These are phyloP conservation scores for Metschnikowia vanudenii DNA, from an alignment of 805 yeast genomes.

Conservation along the genomic window DNA sequence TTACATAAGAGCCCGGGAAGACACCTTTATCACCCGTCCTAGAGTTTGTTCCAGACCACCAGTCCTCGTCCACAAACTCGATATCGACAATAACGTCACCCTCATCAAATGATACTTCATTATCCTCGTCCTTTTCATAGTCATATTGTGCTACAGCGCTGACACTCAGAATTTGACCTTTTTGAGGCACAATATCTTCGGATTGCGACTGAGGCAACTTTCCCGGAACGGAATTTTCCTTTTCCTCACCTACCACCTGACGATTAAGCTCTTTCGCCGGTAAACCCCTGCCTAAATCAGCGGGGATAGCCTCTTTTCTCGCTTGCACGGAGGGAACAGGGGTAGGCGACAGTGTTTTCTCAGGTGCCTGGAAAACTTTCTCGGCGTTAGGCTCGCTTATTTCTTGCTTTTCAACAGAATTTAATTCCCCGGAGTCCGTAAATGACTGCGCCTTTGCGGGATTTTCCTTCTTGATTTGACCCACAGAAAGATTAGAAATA, in stretches of 20 bases:
- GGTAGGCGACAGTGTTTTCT: neutral
- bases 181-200: neutral
- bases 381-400: neutral
- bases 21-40: conserved; percentile 50
- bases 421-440: neutral
- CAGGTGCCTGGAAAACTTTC: neutral
- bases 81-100: conserved; percentile 68
- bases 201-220: neutral
- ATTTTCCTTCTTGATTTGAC: conserved; percentile 12
- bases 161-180: conserved; percentile 16
- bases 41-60: conserved; percentile 54
- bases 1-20: conserved; percentile 57
- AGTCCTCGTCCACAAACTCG: conserved; percentile 69
- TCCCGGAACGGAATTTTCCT: neutral
- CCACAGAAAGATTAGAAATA: neutral
- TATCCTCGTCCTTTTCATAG: conserved; percentile 71
- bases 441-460: neutral
- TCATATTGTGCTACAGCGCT: conserved; percentile 82
- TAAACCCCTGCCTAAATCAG: neutral
- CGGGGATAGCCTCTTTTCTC: neutral
- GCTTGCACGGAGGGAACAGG: neutral
- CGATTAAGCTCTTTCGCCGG: neutral
- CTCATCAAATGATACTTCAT: conserved; percentile 65
- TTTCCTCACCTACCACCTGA: neutral
- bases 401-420: neutral